Base-by-base conservation (phyloP, 495 filamentous ascomycete genomes). In the Aeminium ludgeri region DNA sequence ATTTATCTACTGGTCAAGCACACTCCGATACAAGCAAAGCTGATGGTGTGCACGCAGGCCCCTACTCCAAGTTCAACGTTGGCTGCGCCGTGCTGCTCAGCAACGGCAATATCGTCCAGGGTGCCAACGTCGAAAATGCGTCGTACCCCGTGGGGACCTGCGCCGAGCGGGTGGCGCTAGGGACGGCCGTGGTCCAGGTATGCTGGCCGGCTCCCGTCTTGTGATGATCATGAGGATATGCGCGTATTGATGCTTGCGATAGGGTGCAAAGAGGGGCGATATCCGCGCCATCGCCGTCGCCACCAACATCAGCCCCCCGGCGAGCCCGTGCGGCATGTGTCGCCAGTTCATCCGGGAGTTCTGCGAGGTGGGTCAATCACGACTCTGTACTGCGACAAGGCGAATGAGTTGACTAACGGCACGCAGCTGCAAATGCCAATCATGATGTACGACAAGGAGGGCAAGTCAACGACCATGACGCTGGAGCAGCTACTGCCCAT, bases 91-190 rank as follows among this genome's bases (percentile, higher is more conserved):
- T 97, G 40, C 73, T 97, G 63, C 38, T 79, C 69, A 48, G 65
- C 84, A 50, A 55, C 61, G 34, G 44, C 35, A 38, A 13, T 10
- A 38, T 62, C 32, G 56, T 65, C n/a, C 45, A 55, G 36, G 89
- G 89, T 16, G 86, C 80, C 34, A 97, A 97, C 59, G 74, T 97
- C 20, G 89, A 97, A 62, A 96, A 96, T 59, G 89, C 82, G 1
- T 68, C 77, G 18, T 96, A 92, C 55, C 86, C 87, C 4, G 85
- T 95, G 16, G 81, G 82, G 0, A 87, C 80, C 0, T 97, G 89
- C 56, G 89, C 89, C n/a, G 89, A 96, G 69, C 66, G 86, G 27
- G 79, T 82, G 10, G 82, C 87, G 2, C 61, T 95, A 47, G 80
- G 70, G 2, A 83, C 72, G 39, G 89, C 89, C n/a, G 68, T 94